Conservation (phyloP, 1,139 yeast species). For the Blastobotrys apis region DNA sequence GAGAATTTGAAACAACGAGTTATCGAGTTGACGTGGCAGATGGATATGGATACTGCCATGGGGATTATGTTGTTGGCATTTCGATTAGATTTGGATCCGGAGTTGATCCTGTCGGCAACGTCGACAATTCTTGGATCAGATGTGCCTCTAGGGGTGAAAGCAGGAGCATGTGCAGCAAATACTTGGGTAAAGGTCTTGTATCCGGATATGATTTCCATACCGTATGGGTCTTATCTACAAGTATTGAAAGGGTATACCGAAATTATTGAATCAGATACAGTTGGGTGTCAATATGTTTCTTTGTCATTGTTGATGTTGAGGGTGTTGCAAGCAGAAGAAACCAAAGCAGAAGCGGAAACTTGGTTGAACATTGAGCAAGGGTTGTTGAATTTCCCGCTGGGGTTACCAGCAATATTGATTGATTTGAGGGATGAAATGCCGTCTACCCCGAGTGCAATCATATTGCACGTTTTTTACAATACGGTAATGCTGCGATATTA, state of each 20-base stretch:
- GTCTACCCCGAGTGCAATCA: slow-evolving; percentile 3
- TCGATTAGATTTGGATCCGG: slow-evolving; percentile 11
- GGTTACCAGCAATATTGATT: slow-evolving; percentile 1
- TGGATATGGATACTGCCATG: slow-evolving; percentile 10
- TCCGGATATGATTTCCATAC: slow-evolving; percentile 2
- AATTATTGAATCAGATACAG: not conserved
- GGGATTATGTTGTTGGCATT: slow-evolving; percentile 10
- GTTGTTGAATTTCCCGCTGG: slow-evolving; percentile 1
- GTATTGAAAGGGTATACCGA: not conserved
- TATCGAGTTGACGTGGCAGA: slow-evolving; percentile 10
- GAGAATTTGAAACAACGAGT: slow-evolving; percentile 7
- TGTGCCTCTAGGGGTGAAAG: not conserved
- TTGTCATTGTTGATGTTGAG: not conserved
- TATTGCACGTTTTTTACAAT: slow-evolving; percentile 6
- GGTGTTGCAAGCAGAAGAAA: not conserved
- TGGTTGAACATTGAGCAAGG: slow-evolving; percentile 1
- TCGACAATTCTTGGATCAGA: not conserved
- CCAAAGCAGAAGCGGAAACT: no score
- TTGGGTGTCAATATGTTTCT: slow-evolving; percentile 2
- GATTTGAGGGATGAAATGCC: slow-evolving; percentile 12
- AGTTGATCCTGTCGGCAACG: slow-evolving; percentile 7
- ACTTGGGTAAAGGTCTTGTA: slow-evolving; percentile 6
- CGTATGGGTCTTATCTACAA: not conserved
- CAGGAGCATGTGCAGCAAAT: slow-evolving; percentile 8
- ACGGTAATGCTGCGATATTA: slow-evolving; percentile 7